Percentiles rank a stretch among this genome's conserved stretches.
Conservation (phyloP, 768 basidiomycete genomes). For the Boletus sp. region DNA sequence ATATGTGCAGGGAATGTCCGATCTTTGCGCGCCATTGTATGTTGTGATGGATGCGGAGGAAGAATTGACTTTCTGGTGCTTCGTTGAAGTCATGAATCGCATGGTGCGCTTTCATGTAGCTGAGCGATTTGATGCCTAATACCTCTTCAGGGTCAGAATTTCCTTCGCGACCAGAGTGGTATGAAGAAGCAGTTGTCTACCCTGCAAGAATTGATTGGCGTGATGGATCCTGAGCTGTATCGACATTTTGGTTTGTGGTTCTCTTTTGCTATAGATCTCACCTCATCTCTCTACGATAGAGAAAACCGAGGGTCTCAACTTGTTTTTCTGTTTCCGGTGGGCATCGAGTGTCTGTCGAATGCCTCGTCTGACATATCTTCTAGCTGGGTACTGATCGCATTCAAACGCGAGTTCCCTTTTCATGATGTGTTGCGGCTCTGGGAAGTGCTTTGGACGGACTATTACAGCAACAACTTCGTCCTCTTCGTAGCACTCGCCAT, state of each 20-base stretch:
- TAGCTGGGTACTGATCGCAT: slow-evolving; percentile 88
- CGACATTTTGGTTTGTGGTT: slow-evolving; percentile 68
- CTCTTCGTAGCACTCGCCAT: slow-evolving; percentile 93
- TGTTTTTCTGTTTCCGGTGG: slow-evolving; percentile 98
- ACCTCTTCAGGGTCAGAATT: slow-evolving; percentile 77
- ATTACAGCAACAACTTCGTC: slow-evolving; percentile 84
- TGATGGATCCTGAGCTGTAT: slow-evolving; percentile 96
- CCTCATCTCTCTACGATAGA: slow-evolving; percentile 44
- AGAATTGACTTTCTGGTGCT: slow-evolving; percentile 93
- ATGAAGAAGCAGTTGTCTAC: slow-evolving; percentile 94
- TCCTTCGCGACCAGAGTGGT: slow-evolving; percentile 92
- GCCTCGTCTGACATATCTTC: neutral
- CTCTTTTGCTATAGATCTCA: neutral
- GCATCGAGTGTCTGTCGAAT: slow-evolving; percentile 15
- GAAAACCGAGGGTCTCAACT: slow-evolving; percentile 82
- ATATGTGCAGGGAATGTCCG: slow-evolving; percentile 99
- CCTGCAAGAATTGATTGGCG: slow-evolving; percentile 82
- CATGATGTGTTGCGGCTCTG: slow-evolving; percentile 85
- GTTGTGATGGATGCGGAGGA: slow-evolving; percentile 89
- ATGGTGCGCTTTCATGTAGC: slow-evolving; percentile 59
- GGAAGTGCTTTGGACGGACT: slow-evolving; percentile 93
- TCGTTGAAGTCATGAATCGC: slow-evolving; percentile 90
- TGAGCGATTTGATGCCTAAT: slow-evolving; percentile 2
- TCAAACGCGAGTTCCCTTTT: slow-evolving; percentile 96
- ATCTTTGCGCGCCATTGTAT: slow-evolving; percentile 90